Base-by-base conservation (phyloP, 768 basidiomycete species). In the Boletus reticulatus region DNA sequence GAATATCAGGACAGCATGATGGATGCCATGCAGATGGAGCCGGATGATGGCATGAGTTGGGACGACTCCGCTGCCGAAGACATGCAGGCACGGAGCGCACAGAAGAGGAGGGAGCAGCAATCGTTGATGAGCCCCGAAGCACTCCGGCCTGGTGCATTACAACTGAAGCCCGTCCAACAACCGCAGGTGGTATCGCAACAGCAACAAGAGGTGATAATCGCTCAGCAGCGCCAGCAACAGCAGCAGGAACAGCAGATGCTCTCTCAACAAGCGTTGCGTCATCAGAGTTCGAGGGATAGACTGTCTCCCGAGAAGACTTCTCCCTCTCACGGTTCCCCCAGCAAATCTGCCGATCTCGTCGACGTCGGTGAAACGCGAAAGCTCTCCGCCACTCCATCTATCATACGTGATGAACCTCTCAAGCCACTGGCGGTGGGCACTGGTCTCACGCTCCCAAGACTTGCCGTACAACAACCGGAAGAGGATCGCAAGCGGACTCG, bases 31-130 rank as follows among this genome's bases (percentile, higher is more conserved):
- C 67, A 67, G 5, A 82, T 87, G 78, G 88, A 89, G 50, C 82
- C 81, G 0, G 92, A 93, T 57, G 93, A 94, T 63, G 88, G 86
- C 3, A 90, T 95, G 83, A 80, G 82, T 56, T 95, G 94, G 94
- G 92, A 94, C 46, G 89, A 92, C 51, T 72, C 77, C 37, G 80
- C 78, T 12, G 84, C 82, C 3, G 83, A 81, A 50, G 76, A 79
- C 43, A 77, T 79, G 59, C 80, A 78, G 51, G 69, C 66, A 14
- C 71, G 62, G 13, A 70, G 64, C 45, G 64, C 57, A 20, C 65
- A 70, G 58, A 63, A 50, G 53, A 66, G 56, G 57, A 65, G 58
- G 43, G 62, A 70, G 13, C 61, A 42, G 37, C 66, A 57, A 54
- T 60, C 37, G 31, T 39, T 52, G 43, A 51, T 48, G 50, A 58